Evolutionary conservation across 768 basidiomycete species (phyloP).

Genomic region (Daedaleopsis sinensis): DNA sequence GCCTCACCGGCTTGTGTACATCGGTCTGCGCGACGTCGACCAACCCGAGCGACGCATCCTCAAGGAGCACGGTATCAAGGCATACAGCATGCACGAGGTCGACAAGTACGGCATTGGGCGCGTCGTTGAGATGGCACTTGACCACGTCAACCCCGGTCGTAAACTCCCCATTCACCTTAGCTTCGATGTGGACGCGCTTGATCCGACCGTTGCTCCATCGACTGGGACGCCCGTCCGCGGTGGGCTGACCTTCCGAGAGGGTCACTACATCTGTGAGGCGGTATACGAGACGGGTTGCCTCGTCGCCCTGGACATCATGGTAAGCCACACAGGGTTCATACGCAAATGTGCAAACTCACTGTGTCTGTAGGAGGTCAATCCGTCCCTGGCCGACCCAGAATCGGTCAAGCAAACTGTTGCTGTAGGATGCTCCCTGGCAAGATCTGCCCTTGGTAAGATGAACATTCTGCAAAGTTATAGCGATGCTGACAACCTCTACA

Average conservation of each 20-base stretch:
- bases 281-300: conserved; percentile 91
- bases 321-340: conserved; percentile 26
- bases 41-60: conserved; percentile 86
- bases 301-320: conserved; percentile 94
- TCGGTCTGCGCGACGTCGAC: conserved; percentile 94
- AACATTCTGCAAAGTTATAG: too few relatives aligned
- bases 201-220: conserved; percentile 94
- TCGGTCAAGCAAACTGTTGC: conserved; percentile 88
- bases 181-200: conserved; percentile 95
- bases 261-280: conserved; percentile 97
- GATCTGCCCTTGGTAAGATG: conserved; percentile 76
- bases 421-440: conserved; percentile 84
- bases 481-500: neutral
- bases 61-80: conserved; percentile 78
- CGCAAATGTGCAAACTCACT: conserved; percentile 1
- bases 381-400: conserved; percentile 77
- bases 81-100: conserved; percentile 67
- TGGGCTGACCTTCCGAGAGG: conserved; percentile 94
- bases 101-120: conserved; percentile 88
- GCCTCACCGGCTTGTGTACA: conserved; percentile 87
- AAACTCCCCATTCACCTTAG: conserved; percentile 90
- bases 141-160: conserved; percentile 87
- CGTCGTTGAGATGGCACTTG: conserved; percentile 95
- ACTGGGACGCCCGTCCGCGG: conserved; percentile 95
- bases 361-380: conserved; percentile 84